Percentiles rank a stretch among this genome's conserved stretches.
phyloP scores from a whole-genome alignment of 2,329 filamentous ascomycete species.

The Diaporthe caulivora region DNA sequence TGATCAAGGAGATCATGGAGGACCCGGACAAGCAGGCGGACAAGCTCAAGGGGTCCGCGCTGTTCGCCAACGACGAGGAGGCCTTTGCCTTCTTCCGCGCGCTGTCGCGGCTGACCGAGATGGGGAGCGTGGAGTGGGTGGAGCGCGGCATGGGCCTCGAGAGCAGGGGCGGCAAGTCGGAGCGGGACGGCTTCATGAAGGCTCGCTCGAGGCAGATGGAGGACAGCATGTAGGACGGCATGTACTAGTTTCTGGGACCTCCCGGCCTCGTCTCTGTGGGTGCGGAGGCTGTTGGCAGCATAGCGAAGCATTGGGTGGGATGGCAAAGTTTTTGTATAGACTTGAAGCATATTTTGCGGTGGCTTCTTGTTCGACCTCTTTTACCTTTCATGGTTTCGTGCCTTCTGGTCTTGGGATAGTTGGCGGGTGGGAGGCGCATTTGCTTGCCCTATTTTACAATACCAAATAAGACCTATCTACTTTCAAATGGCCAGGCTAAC shows the following conservation, averaged over 20 bases:
- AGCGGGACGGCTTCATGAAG: constrained; percentile 75
- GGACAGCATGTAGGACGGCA: constrained; percentile 67
- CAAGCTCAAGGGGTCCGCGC: constrained; percentile 84
- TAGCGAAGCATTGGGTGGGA: constrained; percentile 29
- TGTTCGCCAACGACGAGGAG: constrained; percentile 96
- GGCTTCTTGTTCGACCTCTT: not conserved
- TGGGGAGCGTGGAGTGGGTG: constrained; percentile 96
- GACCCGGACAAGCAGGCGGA: constrained; percentile 88
- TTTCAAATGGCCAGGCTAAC: too few species aligned
- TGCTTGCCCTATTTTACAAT: too few species aligned
- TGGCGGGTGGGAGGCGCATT: too few species aligned
- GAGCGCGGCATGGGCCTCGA: constrained; percentile 82
- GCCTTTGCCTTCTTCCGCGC: constrained; percentile 95
- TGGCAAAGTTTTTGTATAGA: not conserved
- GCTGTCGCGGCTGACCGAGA: constrained; percentile 85
- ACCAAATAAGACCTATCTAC: too few species aligned
- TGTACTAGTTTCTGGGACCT: not conserved
- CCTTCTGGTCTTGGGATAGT: too few species aligned
- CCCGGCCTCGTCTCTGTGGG: not conserved
- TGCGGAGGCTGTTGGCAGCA: constrained; percentile 25
- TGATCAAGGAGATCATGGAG: constrained; percentile 86
- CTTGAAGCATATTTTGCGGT: not conserved
- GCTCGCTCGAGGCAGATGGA: constrained; percentile 76
- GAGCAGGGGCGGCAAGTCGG: constrained; percentile 71
- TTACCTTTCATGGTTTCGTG: too few species aligned